Base-by-base conservation (phyloP, 306 rosid genomes). In the Casuarina cunninghamiana region DNA sequence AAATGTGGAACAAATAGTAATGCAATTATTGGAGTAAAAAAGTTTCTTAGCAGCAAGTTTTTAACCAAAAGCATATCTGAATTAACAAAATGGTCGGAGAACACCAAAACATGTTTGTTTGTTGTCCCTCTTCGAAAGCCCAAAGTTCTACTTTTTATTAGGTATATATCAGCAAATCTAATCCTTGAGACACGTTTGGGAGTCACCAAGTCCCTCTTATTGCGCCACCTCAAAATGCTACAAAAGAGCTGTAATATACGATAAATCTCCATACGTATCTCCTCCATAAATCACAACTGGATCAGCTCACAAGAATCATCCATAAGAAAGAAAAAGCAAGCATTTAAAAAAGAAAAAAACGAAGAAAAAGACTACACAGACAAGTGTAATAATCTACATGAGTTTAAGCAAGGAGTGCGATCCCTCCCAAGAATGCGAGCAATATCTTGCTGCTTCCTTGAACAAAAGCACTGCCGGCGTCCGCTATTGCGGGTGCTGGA, bases 361-460 rank as follows among this genome's bases (percentile, higher is more conserved):
- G 43, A 62, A 38, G 17, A 76, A 49, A 50, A 43, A 63, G 60
- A 69, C 71, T 76, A 83, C 77, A 57, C 75, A 78, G 19, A 63
- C 79, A 84, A 74, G 76, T 54, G 57, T 71, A 66, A 74, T 5
- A 69, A 49, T 82, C 77, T 76, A 82, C 61, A 46, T 46, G 51
- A 46, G 10, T 46, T 10, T 35, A 37, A 69, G 17, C 68, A 48
- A 87, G 71, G 58, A 81, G 48, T 4, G 84, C 88, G 73, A 73
- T 77, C 79, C 78, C 90, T 12, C 76, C 84, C 35, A 83, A 76
- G 19, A 87, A 62, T 48, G 84, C 82, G 16, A 73, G 46, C 86
- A 86, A 17, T 58, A 48, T 65, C 67, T 77, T 50, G 81, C 63
- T 81, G 74, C 79, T 82, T 75, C 84, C 87, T 49, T 77, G 83